A percentile compares a stretch with the other conserved stretches of the same genome.
These are phyloP conservation scores for Hordeum marinum DNA, from an alignment of 176 grass and related monocot species.

Conservation along the genomic window DNA sequence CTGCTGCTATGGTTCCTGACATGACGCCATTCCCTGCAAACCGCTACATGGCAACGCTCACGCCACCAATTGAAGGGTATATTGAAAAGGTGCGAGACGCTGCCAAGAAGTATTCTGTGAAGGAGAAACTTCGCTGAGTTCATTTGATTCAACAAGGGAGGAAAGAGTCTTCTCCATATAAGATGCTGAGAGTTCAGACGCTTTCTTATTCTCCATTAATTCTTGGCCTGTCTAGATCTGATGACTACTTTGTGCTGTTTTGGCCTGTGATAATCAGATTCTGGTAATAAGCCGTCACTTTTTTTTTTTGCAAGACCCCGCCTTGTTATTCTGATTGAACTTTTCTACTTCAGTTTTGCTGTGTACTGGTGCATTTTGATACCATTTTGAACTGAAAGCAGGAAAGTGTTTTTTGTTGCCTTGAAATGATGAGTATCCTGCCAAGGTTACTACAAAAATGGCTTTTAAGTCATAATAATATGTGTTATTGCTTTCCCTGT, in stretches of 20 bases:
- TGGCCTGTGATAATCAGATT: background rate
- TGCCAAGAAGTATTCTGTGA: conserved; percentile 50
- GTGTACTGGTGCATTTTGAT: background rate
- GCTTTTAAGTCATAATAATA: background rate
- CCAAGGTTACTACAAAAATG: background rate
- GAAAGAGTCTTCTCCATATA: background rate
- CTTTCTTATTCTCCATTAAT: background rate
- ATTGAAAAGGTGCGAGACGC: conserved; percentile 63
- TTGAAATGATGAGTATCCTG: background rate
- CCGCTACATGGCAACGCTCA: conserved; percentile 85
- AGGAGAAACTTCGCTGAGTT: conserved; percentile 67
- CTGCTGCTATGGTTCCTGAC: conserved; percentile 71
- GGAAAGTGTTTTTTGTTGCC: conserved; percentile 7
- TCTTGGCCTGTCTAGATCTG: background rate
- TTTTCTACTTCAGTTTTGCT: conserved; percentile 8
- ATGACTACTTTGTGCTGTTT: background rate
- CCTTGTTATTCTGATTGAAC: background rate
- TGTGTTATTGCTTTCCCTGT: background rate
- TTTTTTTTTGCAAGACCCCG: background rate
- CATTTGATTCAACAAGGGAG: background rate
- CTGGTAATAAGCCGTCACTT: background rate
- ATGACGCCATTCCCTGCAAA: conserved; percentile 72
- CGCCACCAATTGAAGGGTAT: conserved; percentile 91
- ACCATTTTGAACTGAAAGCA: background rate
- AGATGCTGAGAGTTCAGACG: background rate